Evolutionary conservation across 2,329 filamentous ascomycete species (phyloP), one percentile per base, ranked within the genome.

Genomic region (Incumbomyces lentus): DNA sequence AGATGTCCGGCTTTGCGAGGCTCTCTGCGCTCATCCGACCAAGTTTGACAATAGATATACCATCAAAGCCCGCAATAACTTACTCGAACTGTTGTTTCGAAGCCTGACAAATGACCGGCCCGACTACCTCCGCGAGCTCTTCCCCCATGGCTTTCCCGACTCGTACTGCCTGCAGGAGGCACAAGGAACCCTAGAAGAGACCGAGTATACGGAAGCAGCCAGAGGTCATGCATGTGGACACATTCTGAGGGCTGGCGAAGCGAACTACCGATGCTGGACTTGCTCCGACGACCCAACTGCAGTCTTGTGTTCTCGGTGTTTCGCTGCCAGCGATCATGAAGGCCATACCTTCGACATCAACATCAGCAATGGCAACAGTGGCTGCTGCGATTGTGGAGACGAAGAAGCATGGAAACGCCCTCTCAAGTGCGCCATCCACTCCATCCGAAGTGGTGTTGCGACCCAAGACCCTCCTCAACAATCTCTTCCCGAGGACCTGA

Each of bases 381-480:
- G 90, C 37, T 96, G 93, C 68, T 98, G 92, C 65, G 92, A 98
- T 66, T 98, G 92, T 62, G 92, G 92, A 49, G 92, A 98, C 61
- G 79, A 84, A 16, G 93, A 98, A 65, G 93, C 92, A 10, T 98
- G 93, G 90, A 81, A 81, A 61, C 72, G 80, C 40, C 88, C 89
- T 36, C 75, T 96, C 53, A 82, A 86, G 62, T 98, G 92, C 69
- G 90, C 88, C 31, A 96, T 98, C 59, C 92, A 98, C 62, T 90
- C 87, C 35, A 74, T 81, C 52, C 73, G 66, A 62, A 68, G 64
- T n/a, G 13, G 33, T 17, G 61, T 65, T 47, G 52, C 55, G 17
- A 81, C 81, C 46, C 61, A 59, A 11, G 67, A 60, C 49, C 64
- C 66, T 44, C 69, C 68, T 65, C 82, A 62, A 72, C 89, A 75